Evolutionary conservation across 2,329 filamentous ascomycete species (phyloP), one percentile per base, ranked within the genome.

Genomic region (Verticillium zaregamsianum): DNA sequence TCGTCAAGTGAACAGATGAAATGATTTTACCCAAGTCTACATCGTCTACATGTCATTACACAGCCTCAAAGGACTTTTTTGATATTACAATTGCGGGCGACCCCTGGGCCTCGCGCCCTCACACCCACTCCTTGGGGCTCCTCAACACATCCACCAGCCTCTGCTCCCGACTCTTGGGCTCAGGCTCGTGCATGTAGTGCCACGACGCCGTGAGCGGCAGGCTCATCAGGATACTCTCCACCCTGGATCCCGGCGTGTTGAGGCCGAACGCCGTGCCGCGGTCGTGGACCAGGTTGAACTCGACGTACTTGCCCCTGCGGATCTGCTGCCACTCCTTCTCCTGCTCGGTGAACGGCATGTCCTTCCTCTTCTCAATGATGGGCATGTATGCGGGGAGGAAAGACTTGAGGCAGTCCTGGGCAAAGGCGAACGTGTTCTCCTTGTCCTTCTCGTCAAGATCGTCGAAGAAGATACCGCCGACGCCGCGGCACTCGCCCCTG

Each of bases 381-480:
- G 95, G 94, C 1, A 97, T 70, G 72, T 98, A 99, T 0, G 90
- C 90, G 1, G 95, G 95, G 62, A 98, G 75, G 81, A 99, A 99
- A 11, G 93, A 90, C 64, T 88, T 86, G 61, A 97, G 81, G 69
- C 91, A 92, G 71, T 93, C 91, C 72, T 93, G 90, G 60, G 93
- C 86, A 68, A 97, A 98, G 17, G 90, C 87, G 73, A 99, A 98
- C 0, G 93, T 85, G 67, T 93, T 91, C 73, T 98, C 93, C 68
- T 91, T 89, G 70, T 95, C 91, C 64, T 93, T 92, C 69, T 91
- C 90, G 74, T 99, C 95, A 15, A 99, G 83, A 74, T 99, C 95
- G 76, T 99, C 95, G 72, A 99, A 99, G 85, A 99, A 99, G 76
- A 99, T 98, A 60, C 95, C 95, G 59, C 95, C 95, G 37, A 99